A percentile compares a stretch with the other conserved stretches of the same genome.
Evolutionary conservation across 805 yeast genomes (phyloP).

Genomic region (Ogataea dorogensis): DNA sequence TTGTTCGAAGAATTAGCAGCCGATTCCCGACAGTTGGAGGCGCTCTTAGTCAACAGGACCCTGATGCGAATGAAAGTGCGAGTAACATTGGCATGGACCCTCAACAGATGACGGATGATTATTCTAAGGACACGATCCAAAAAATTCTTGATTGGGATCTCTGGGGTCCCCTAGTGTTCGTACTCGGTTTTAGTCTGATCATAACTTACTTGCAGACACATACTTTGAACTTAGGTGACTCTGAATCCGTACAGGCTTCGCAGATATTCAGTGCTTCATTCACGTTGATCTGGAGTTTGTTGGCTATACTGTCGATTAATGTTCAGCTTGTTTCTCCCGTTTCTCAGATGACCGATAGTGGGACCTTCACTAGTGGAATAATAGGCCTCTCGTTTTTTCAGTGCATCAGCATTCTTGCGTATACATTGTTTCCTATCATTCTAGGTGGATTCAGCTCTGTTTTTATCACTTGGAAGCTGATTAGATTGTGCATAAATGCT

Average conservation of each 20-base stretch:
- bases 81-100: conserved; percentile 16
- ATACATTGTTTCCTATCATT: conserved; percentile 53
- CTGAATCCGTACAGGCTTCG: conserved; percentile 35
- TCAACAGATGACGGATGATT: conserved; percentile 29
- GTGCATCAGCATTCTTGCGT: conserved; percentile 55
- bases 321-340: conserved; percentile 55
- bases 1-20: conserved; percentile 29
- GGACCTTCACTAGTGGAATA: conserved; percentile 31
- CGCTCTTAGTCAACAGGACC: conserved; percentile 12
- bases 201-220: conserved; percentile 44
- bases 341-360: conserved; percentile 29
- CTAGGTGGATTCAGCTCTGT: conserved; percentile 47
- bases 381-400: conserved; percentile 51
- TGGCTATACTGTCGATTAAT: conserved; percentile 48
- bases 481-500: conserved; percentile 42
- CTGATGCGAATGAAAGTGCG: conserved; percentile 23
- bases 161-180: conserved; percentile 60
- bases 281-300: conserved; percentile 50
- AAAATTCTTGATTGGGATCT: conserved; percentile 56
- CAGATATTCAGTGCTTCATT: conserved; percentile 56
- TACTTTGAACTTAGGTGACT: conserved; percentile 26
- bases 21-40: conserved; percentile 20
- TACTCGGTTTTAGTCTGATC: conserved; percentile 46
- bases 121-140: conserved; percentile 33
- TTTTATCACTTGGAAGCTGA: conserved; percentile 40